Conservation (phyloP, 148 eudicot genomes). For the Vaccinium vitisidaea region DNA sequence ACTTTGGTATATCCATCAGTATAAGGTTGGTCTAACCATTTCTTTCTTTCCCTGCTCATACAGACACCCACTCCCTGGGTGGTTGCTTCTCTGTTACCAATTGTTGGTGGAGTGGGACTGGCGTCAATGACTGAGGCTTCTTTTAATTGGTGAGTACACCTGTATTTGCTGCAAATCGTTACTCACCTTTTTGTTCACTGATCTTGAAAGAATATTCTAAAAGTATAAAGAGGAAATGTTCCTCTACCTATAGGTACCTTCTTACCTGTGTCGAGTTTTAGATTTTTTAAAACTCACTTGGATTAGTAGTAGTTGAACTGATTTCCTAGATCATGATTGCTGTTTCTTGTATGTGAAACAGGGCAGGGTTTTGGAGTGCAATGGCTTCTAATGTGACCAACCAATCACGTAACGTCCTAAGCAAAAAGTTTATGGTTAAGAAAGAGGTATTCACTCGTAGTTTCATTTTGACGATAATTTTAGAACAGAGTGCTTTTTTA, state of each 20-base stretch:
- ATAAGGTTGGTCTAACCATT: background rate
- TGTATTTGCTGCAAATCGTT: slow-evolving; percentile 9
- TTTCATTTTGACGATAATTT: background rate
- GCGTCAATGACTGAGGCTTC: slow-evolving; percentile 94
- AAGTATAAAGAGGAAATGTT: background rate
- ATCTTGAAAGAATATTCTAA: background rate
- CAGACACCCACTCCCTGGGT: slow-evolving; percentile 88
- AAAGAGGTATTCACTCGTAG: slow-evolving; percentile 51
- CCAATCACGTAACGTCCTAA: slow-evolving; percentile 94
- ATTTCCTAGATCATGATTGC: background rate
- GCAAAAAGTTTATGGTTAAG: slow-evolving; percentile 95
- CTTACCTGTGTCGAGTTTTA: background rate
- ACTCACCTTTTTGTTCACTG: slow-evolving; percentile 1
- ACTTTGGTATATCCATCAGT: background rate
- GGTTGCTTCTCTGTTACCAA: slow-evolving; percentile 73
- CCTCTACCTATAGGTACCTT: background rate
- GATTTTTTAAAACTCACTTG: background rate
- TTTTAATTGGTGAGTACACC: slow-evolving; percentile 72
- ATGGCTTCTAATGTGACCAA: slow-evolving; percentile 89
- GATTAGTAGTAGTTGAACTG: background rate
- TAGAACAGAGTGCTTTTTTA: background rate
- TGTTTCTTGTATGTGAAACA: slow-evolving; percentile 29
- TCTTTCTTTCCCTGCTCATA: slow-evolving; percentile 7
- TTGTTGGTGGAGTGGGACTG: slow-evolving; percentile 92
- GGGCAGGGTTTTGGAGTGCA: slow-evolving; percentile 99